Base-by-base conservation (phyloP, 1,139 yeast genomes). In the Hyphopichia khmerensis region DNA sequence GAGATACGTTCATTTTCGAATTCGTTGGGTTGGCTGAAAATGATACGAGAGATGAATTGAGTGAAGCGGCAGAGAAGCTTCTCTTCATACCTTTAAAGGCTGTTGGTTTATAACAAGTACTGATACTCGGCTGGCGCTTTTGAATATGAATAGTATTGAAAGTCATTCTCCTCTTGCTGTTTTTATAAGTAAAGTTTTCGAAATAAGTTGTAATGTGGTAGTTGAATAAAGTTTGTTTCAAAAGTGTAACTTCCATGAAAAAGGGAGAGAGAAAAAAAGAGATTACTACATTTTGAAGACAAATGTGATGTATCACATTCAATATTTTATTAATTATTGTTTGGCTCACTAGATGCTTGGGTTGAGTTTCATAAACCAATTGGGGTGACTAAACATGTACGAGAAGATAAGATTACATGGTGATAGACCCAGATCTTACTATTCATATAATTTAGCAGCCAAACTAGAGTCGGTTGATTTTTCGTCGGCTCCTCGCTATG, bases 241-340 rank as follows among this genome's bases (percentile, higher is more conserved):
- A 13, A 32, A 6, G 23, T 32, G 34, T 32, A 32, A 17, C 21
- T 7, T 9, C 34, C 9, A 26, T 7, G 10, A 11, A 26, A 26
- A 7, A 26, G 29, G 29, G 24, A 21, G 24, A 9, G 9, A 9
- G 24, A 21, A 26, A 26, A 26, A 26, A 26, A 26, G 9, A 26
- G 8, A 17, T 32, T 7, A 13, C 29, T 13, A 3, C 29, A 7
- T 11, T 26, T 26, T 13, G 10, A 26, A 4, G 29, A 7, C n/a
- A 3, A 32, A 32, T 32, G 23, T 32, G 34, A 32, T 32, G n/a
- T 13, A 32, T 32, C 34, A 32, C 34, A 32, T 17, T 18, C n/a
- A n/a, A n/a, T n/a, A n/a, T n/a, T n/a, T n/a, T n/a, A n/a, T n/a
- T 18, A 4, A 26, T 26, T 9, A 11, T 26, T 26, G 29, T 21